Conservation (phyloP, 1,139 yeast species). For the Groenewaldozyma auringiensis region DNA sequence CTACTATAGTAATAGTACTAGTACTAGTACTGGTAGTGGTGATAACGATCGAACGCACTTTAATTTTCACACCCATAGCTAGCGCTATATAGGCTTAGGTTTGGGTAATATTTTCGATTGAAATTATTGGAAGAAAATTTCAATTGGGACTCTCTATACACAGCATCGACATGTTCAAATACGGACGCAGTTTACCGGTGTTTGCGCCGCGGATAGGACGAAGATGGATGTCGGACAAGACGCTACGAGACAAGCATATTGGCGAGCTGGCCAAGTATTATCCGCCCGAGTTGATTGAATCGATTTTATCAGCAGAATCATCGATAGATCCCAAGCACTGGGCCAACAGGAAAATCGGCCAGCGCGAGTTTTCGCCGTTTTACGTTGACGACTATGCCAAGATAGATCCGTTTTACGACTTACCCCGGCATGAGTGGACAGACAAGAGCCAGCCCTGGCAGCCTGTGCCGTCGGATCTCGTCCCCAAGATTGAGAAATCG, state of each 20-base stretch:
- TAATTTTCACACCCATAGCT: too few relatives aligned
- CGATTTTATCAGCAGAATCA: slow-evolving; percentile 74
- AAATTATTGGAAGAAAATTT: too few relatives aligned
- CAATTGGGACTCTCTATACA: too few relatives aligned
- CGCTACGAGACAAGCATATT: slow-evolving; percentile 39
- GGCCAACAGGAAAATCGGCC: slow-evolving; percentile 32
- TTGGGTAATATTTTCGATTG: too few relatives aligned
- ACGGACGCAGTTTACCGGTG: too few relatives aligned
- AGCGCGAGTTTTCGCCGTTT: slow-evolving; percentile 48
- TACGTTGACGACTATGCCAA: slow-evolving; percentile 54
- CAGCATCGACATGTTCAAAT: too few relatives aligned
- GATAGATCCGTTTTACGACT: slow-evolving; percentile 53
- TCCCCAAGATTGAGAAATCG: slow-evolving; percentile 31
- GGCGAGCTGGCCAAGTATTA: slow-evolving; percentile 61
- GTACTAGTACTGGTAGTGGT: too few relatives aligned
- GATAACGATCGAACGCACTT: too few relatives aligned
- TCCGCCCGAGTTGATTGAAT: slow-evolving; percentile 67
- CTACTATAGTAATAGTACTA: too few relatives aligned
- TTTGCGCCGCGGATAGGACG: too few relatives aligned
- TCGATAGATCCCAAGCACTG: slow-evolving; percentile 57
- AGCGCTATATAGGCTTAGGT: too few relatives aligned
- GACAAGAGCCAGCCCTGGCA: slow-evolving; percentile 39
- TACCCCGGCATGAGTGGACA: slow-evolving; percentile 38
- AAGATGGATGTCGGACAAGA: background rate
- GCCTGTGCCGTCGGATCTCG: slow-evolving; percentile 37